Evolutionary conservation across 2,329 filamentous ascomycete genomes (phyloP), one percentile per base, ranked within the genome.

Genomic region (Aschersonia sp.): DNA sequence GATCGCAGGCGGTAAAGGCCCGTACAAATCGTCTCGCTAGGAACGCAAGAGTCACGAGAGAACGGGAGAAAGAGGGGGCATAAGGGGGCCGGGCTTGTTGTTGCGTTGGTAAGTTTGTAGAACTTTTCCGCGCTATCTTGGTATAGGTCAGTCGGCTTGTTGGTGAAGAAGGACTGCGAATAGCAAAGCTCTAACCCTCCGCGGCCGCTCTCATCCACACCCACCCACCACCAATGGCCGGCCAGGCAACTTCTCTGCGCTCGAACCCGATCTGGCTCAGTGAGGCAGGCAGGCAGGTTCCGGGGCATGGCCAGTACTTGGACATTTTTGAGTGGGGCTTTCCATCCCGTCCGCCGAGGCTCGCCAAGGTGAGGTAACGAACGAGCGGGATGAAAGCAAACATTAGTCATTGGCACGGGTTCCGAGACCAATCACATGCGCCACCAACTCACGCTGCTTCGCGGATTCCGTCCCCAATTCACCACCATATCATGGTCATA

Each of bases 221-320:
- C 22, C 22, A 2, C 22, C 22, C 22, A 22, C 14, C 14, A 14
- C 14, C 14, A 14, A 3, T 22, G 22, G 22, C 22, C 22, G 22
- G 22, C 22, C 35, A 37, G 35, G 35, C 8, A 37, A 8, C 35
- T 37, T 8, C 35, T 12, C 35, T 8, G 35, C 12, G 8, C 35
- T 37, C 8, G 4, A 8, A 9, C 35, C 8, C 35, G 8, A 8
- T 37, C 12, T 37, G 35, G 35, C 35, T 37, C 22, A 22, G 2
- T 22, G 22, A 22, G 35, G 35, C 8, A 37, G 12, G 7, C 33
- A 37, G 11, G 35, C 8, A 37, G 35, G 35, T 37, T n/a, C 29
- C 14, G 58, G 60, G 58, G 58, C 54, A 53, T 54, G 53, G 58
- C 46, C 53, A 47, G 40, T 63, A 60, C 58, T 60, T 63, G 60